Base-by-base conservation (phyloP, 257 asterid genomes). In the Cynanchum wilfordii region DNA sequence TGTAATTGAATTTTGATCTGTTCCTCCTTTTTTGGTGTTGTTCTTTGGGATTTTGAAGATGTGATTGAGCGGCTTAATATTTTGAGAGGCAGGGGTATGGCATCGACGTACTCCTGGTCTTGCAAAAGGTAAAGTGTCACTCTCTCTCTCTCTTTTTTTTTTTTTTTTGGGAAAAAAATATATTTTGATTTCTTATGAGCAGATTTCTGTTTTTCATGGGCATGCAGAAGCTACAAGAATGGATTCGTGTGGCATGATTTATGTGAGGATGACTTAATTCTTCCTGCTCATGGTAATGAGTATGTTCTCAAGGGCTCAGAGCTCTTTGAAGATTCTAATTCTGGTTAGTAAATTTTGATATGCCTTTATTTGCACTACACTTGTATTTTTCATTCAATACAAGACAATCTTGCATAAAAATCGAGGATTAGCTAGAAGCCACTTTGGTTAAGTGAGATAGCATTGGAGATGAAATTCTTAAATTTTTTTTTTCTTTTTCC, bases 171-270 rank as follows among this genome's bases (percentile, higher is more conserved):
- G 45, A 44, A 17, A 36, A 57, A 33, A 63, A 29, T 10, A 25
- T 29, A 19, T 51, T 49, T 0, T 42, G 20, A 47, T 30, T 38
- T 38, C 30, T 73, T 50, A 25, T 29, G n/a, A 54, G 24, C 7
- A n/a, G 19, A 66, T 56, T 60, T 36, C 16, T 73, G 20, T 77
- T 70, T 80, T 72, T 75, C 75, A 24, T 64, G 73, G 19, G 51
- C 27, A 15, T 65, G 76, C 87, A 95, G 98, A 85, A 86, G 94
- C 84, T 90, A 95, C 64, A 95, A 92, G 86, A 87, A 83, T 59
- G 98, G 99, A 5, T 95, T 80, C 77, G 98, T 95, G 22, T 95
- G 99, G 99, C 97, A 89, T 75, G 98, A 95, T 89, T 94, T 95
- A 22, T 85, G 88, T 67, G 92, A 85, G 9, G 95, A 95, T 51